Base-by-base conservation (phyloP, 2,329 filamentous ascomycete species). In the Aaosphaeria pasadenensis region DNA sequence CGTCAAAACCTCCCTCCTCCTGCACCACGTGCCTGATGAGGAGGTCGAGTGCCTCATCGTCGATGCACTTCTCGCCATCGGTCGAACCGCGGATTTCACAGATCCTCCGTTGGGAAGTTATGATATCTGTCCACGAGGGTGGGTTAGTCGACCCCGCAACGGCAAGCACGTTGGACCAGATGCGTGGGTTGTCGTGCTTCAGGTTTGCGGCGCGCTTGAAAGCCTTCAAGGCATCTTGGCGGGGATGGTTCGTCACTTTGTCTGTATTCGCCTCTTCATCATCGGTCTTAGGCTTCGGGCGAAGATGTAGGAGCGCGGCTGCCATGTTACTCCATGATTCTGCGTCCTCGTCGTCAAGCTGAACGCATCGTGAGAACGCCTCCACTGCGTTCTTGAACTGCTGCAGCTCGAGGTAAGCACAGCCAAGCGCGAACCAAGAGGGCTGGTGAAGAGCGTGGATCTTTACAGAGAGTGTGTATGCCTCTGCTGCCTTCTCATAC, bases 121-220 rank as follows among this genome's bases (percentile, higher is more conserved):
- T 74, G 44, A 96, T 82, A 52, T 96, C 90, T 0, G 77, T 69
- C 63, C 90, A 85, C 1, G 87, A 83, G 0, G 89, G 86, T 0
- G 92, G 91, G 1, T 78, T 79, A 30, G 94, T 81, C 1, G 89
- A 88, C 0, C 88, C 83, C 0, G 89, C 87, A 24, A 97, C 85
- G 0, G 91, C 94, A 48, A 99, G 82, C 11, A 97, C 87, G 61
- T 99, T 99, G 66, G 95, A 89, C 92, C 92, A 97, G 68, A 99
- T 96, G 58, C 89, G 85, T 80, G 87, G 89, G 72, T 92, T 92
- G 59, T 91, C 86, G 69, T 89, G 82, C 44, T 95, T 90, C 28
- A 96, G 81, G 4, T 82, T 80, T 0, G 91, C 90, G 7, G 91
- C 94, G 54, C 88, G 87, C 66, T 95, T 94, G 70, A 95, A 89